Conservation (phyloP, 495 filamentous ascomycete species). For the Tetracladium marchalianum region DNA sequence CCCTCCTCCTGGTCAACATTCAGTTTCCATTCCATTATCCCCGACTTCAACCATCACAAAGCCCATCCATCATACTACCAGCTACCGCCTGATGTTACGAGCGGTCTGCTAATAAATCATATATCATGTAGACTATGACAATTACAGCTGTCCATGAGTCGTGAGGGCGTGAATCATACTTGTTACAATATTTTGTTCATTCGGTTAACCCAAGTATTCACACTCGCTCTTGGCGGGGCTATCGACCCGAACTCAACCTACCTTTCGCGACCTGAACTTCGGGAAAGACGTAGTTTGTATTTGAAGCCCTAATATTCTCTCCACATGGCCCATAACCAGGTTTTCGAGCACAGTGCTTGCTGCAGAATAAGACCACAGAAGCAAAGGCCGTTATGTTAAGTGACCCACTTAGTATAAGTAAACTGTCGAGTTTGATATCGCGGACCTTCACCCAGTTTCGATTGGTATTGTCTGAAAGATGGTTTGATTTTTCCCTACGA, state of each 20-base stretch:
- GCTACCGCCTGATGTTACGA: conserved; percentile 53
- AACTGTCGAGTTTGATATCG: conserved; percentile 76
- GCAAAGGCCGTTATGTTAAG: conserved; percentile 79
- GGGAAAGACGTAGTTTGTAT: conserved; percentile 53
- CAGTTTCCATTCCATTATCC: conserved; percentile 43
- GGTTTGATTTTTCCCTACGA: no score
- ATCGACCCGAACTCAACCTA: conserved; percentile 75
- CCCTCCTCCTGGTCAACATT: conserved; percentile 30
- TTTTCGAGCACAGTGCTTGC: conserved; percentile 59
- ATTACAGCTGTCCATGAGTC: conserved; percentile 76
- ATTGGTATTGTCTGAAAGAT: no score
- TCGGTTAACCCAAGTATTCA: neutral
- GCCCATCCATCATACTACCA: conserved; percentile 37
- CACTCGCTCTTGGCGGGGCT: conserved; percentile 31
- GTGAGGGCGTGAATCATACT: conserved; percentile 65
- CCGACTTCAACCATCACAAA: conserved; percentile 52
- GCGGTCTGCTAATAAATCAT: conserved; percentile 47
- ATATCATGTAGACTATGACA: conserved; percentile 58
- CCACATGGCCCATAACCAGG: conserved; percentile 55
- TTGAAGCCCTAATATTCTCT: conserved; percentile 53
- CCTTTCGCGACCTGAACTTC: conserved; percentile 64
- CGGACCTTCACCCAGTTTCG: no score
- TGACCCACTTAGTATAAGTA: conserved; percentile 56
- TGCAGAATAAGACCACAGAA: conserved; percentile 64
- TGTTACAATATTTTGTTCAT: conserved; percentile 21